phyloP scores from a whole-genome alignment of 345 rosid species.

The Moricandia moricandioides region DNA sequence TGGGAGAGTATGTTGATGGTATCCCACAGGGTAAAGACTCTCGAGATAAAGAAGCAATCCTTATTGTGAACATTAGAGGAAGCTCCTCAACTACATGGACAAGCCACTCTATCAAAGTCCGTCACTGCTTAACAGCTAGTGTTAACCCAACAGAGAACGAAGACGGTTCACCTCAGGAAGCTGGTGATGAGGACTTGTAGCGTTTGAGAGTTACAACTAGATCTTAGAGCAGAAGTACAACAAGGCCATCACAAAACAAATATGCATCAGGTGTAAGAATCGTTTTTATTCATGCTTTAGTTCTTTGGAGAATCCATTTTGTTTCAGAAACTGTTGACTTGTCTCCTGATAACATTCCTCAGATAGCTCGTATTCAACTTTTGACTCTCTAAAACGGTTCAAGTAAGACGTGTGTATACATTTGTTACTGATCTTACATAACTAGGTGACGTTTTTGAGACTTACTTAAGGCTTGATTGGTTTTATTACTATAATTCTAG shows the following conservation, averaged over 20 bases:
- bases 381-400: conserved; percentile 2
- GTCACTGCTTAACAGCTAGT: conserved; percentile 67
- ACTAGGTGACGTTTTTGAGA: neutral
- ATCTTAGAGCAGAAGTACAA: conserved; percentile 26
- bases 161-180: conserved; percentile 35
- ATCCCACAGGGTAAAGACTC: conserved; percentile 87
- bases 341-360: neutral
- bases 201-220: conserved; percentile 22
- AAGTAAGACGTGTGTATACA: conserved; percentile 15
- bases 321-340: conserved; percentile 16
- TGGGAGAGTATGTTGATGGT: conserved; percentile 79
- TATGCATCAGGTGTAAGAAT: conserved; percentile 31
- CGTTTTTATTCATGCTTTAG: conserved; percentile 16
- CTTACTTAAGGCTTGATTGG: neutral
- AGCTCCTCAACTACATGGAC: conserved; percentile 53
- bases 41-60: conserved; percentile 69
- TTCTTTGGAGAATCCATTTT: conserved; percentile 25
- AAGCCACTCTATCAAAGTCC: conserved; percentile 56
- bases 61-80: conserved; percentile 57
- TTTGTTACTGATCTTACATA: conserved; percentile 21
- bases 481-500: no score
- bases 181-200: conserved; percentile 17
- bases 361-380: neutral
- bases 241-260: conserved; percentile 10
- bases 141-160: conserved; percentile 31